Conservation (phyloP, 352 stramenopile species). For the Lagenidium giganteum region DNA sequence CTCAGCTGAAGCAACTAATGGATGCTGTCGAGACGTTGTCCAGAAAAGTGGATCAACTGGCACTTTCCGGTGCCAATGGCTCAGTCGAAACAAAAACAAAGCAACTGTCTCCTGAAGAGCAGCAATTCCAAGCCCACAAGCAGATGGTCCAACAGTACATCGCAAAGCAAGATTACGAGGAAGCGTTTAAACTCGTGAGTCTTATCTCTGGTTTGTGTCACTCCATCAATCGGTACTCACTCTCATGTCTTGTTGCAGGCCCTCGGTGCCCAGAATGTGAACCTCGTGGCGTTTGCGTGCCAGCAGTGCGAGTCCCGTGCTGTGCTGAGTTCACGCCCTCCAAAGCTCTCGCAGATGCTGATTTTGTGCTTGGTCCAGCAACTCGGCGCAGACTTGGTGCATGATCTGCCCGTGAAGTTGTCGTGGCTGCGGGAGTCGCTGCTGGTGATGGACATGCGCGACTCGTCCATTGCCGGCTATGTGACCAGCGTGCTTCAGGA, state of each 20-base stretch:
- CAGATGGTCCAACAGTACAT: slow-evolving; percentile 39
- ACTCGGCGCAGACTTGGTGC: slow-evolving; percentile 58
- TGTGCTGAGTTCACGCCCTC: slow-evolving; percentile 56
- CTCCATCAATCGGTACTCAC: background rate
- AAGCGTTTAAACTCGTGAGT: slow-evolving; percentile 71
- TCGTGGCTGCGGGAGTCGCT: slow-evolving; percentile 76
- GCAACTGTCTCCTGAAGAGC: slow-evolving; percentile 30
- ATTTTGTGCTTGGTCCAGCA: slow-evolving; percentile 84
- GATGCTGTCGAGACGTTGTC: slow-evolving; percentile 50
- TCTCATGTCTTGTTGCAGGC: slow-evolving; percentile 20
- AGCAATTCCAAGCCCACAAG: slow-evolving; percentile 61
- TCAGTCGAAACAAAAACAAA: slow-evolving; percentile 8
- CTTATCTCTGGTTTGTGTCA: background rate
- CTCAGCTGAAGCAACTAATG: slow-evolving; percentile 63
- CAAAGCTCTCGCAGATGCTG: slow-evolving; percentile 81
- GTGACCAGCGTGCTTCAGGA: slow-evolving; percentile 76
- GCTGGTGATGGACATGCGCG: slow-evolving; percentile 74
- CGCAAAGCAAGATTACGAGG: slow-evolving; percentile 56
- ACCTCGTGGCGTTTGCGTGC: slow-evolving; percentile 65
- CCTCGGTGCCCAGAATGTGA: slow-evolving; percentile 70
- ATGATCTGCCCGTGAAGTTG: slow-evolving; percentile 66
- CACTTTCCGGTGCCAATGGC: slow-evolving; percentile 21
- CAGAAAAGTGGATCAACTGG: slow-evolving; percentile 60
- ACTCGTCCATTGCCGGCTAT: slow-evolving; percentile 69
- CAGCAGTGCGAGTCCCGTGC: slow-evolving; percentile 57